Evolutionary conservation across 345 rosid species (phyloP), one percentile per base, ranked within the genome.

Genomic region (Euphorbia tirucalli): DNA sequence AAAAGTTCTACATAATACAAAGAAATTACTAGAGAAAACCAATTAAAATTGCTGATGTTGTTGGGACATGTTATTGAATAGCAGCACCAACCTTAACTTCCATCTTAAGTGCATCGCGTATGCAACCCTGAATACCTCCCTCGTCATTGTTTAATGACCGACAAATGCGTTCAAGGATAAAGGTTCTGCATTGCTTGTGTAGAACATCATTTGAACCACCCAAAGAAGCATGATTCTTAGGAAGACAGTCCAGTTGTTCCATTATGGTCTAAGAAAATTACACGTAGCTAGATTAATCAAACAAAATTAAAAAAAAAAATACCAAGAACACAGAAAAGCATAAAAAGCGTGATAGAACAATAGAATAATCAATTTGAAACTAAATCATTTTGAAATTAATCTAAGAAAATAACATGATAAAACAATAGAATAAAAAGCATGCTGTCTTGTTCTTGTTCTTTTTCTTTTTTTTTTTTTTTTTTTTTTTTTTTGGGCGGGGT

Each of bases 61-160:
- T 19, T 24, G 69, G 9, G 37, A 30, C 35, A 41, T 46, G 19
- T 24, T 44, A 35, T 14, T 61, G 57, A 30, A 41, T 41, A 69
- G 44, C 66, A 69, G 64, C 72, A 61, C 71, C 75, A 49, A 86
- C 87, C 92, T 84, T 81, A 64, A 73, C 71, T 69, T 58, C 65
- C 65, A 74, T 68, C 25, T 66, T 41, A 75, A 83, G 83, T 43
- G 86, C 85, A 74, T 85, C 87, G 39, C 35, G 79, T 61, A 90
- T 79, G 79, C 88, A 87, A 59, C 74, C 57, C 58, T 65, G 74
- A 57, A 90, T 61, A 65, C 89, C 88, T 61, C 86, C 83, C 18
- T 80, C 81, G 15, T 79, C 84, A 63, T 78, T 81, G 62, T 48
- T 75, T 56, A 85, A 62, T 41, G 87, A 86, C 72, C 74, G 82